Base-by-base conservation (phyloP, 768 basidiomycete genomes). In the Trametes cinnabarina region DNA sequence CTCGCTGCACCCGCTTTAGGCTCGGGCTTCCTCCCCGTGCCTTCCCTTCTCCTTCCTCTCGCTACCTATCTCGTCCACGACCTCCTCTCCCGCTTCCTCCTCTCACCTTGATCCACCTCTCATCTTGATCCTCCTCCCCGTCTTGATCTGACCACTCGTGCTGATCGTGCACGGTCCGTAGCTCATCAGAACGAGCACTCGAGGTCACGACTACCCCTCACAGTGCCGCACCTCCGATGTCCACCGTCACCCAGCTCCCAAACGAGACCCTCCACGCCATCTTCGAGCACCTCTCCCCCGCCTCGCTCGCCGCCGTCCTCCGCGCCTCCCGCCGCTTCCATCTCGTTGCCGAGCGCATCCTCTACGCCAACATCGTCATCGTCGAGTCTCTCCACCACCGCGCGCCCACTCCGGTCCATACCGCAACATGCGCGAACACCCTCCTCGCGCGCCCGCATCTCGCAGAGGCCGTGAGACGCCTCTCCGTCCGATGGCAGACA, bases 401-500 rank as follows among this genome's bases (percentile, higher is more conserved):
- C 12, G 73, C 76, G 4, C 76, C 77, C 20, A 56, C 70, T 12
- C 71, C 72, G 1, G 47, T 66, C 59, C 74, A 69, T 43, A 84
- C 83, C 0, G 66, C 78, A 3, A 70, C 73, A 58, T 85, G 82
- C 75, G 85, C 81, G 68, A 64, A 77, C 41, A 81, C 84, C 26
- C 74, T 87, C 69, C 68, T 74, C 5, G 63, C 66, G 3, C 73
- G 80, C 30, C 70, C 73, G 0, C 76, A 83, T 66, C 79, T 85
- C 61, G 62, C 75, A 43, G 77, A 79, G 26, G 66, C 69, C 41
- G 76, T 79, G 20, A 76, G 73, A 60, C 76, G 73, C 35, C 68
- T 87, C 28, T 77, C 79, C 55, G 70, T 87, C 39, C 76, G 82
- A 55, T 87, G 84, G 85, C 79, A 78, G 58, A 72, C 75, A 5